phyloP scores from a whole-genome alignment of 169 alveolate species.

The Besnoitia besnoiti region DNA sequence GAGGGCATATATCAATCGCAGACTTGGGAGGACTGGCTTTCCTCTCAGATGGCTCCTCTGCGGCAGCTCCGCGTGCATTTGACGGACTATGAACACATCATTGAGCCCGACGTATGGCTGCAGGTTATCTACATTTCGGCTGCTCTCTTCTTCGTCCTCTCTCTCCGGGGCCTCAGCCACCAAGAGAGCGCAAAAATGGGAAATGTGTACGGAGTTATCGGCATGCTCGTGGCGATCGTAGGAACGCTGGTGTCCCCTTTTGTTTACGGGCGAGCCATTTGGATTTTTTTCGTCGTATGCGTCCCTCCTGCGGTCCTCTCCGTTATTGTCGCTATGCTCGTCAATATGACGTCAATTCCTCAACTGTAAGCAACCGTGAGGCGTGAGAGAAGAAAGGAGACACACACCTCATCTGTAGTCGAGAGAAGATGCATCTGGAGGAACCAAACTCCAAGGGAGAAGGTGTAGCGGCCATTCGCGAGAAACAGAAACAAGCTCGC shows the following conservation, averaged over 20 bases:
- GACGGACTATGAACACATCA: neutral
- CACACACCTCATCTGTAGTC: too few species aligned
- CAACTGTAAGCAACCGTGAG: constrained; percentile 70
- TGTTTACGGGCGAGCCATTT: neutral
- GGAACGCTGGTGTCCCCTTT: constrained; percentile 68
- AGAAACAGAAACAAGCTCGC: too few species aligned
- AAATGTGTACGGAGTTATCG: constrained; percentile 72
- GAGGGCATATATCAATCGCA: too few species aligned
- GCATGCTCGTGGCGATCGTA: constrained; percentile 72
- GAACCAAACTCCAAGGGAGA: too few species aligned
- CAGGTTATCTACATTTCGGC: constrained; percentile 50
- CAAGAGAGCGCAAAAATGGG: constrained; percentile 77
- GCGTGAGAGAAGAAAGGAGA: neutral
- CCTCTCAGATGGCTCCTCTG: neutral
- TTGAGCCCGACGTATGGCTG: constrained; percentile 10
- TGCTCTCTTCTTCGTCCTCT: constrained; percentile 42
- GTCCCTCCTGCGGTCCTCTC: constrained; percentile 1
- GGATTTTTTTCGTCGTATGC: constrained; percentile 3
- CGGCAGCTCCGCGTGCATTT: neutral
- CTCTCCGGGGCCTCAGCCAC: constrained; percentile 70
- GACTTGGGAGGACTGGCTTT: neutral
- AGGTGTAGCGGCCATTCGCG: too few species aligned
- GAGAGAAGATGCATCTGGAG: too few species aligned
- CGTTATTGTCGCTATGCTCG: constrained; percentile 31
- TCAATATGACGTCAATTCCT: constrained; percentile 78